Evolutionary conservation across 2,329 filamentous ascomycete genomes (phyloP).

Genomic region (Massarina eburnea): DNA sequence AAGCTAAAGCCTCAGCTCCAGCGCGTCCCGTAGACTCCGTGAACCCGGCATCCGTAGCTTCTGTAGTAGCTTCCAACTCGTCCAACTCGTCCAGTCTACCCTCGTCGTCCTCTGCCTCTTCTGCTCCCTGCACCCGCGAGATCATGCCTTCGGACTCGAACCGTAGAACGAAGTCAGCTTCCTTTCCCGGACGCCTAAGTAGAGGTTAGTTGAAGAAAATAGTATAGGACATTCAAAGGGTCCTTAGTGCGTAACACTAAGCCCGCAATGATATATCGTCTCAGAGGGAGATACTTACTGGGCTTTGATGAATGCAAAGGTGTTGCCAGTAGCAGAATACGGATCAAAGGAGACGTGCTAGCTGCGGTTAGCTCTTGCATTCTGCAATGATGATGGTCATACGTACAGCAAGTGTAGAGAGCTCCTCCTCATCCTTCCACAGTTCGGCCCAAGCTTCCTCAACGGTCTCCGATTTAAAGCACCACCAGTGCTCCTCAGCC

Average conservation of each 20-base stretch:
- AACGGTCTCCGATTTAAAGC: slow-evolving; percentile 12
- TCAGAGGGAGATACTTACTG: too few species aligned
- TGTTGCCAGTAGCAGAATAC: slow-evolving; percentile 20
- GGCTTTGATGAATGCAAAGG: slow-evolving; percentile 30
- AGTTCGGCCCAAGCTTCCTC: slow-evolving; percentile 18
- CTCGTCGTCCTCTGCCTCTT: too few species aligned
- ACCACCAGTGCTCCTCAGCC: slow-evolving; percentile 6
- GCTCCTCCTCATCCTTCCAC: slow-evolving; percentile 13
- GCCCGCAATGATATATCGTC: too few species aligned
- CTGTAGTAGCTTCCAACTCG: too few species aligned
- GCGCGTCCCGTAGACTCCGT: too few species aligned
- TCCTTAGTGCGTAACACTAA: too few species aligned
- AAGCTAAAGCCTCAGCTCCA: too few species aligned
- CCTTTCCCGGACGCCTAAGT: slow-evolving; percentile 7
- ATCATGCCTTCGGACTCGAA: slow-evolving; percentile 17
- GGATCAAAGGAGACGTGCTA: slow-evolving; percentile 26
- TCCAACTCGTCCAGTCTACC: too few species aligned
- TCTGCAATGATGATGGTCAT: neutral
- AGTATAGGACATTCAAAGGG: too few species aligned
- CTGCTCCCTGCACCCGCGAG: slow-evolving; percentile 8
- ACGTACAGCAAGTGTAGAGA: slow-evolving; percentile 23
- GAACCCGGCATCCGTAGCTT: too few species aligned
- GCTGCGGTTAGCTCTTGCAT: slow-evolving; percentile 8
- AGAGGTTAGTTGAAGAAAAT: too few species aligned
- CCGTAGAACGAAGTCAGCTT: slow-evolving; percentile 19